Base-by-base conservation (phyloP, 1,139 yeast genomes). In the Nematodospora anomalae region DNA sequence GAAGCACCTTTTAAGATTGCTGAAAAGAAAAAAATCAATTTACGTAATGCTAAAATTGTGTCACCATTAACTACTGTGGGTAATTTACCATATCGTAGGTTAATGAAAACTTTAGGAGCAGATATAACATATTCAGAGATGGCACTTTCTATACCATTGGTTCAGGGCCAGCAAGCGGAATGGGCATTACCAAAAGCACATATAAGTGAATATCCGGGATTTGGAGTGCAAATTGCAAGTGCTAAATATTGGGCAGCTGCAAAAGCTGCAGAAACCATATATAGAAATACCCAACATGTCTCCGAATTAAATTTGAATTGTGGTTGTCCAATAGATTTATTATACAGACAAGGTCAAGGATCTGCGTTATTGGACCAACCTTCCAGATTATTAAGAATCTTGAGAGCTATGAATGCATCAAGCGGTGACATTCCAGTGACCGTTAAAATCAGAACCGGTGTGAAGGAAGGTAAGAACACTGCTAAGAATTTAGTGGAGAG, bases 101-200 rank as follows among this genome's bases (percentile, higher is more conserved):
- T 94, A 42, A 92, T 94, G 97, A 85, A 83, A 53, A 73, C 83
- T 1, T 64, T 88, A 26, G 97, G 97, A 16, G 96, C 96, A 4
- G 97, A 92, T 53, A 76, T 90, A 11, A 92, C 98, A 0, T 92
- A 87, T 58, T 77, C 92, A 32, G 99, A 92, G 63, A 94, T 92
- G 98, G 97, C 97, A 0, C 72, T 92, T 28, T 67, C 89, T 1
- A 67, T 86, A 32, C 97, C 98, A 1, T 67, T 92, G 38, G 67
- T 92, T 28, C 95, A 87, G 57, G 98, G 97, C 13, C 77, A 83
- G 26, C 87, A 88, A 55, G 79, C 95, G 2, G 99, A 92, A 62
- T 92, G 99, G 99, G 99, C 99, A 0, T 70, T 92, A 35, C 89
- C 97, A 18, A 84, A 92, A 52, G 95, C 96, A 3, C 97, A 92